Evolutionary conservation across 2,329 filamentous ascomycete species (phyloP).

Genomic region (Claviceps sorghi): DNA sequence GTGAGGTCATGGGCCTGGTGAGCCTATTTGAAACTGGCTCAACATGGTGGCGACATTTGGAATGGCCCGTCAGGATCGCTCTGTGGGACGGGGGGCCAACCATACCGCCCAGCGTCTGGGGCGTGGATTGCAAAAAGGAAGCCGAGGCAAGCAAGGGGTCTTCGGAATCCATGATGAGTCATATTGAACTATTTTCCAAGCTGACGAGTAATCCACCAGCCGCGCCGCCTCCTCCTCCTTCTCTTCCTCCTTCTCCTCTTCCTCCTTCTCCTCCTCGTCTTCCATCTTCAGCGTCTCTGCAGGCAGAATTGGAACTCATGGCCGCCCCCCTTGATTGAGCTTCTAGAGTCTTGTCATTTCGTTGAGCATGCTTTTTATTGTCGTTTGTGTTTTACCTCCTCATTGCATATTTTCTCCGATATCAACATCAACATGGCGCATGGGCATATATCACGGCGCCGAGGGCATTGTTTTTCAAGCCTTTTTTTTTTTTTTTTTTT

Average conservation of each 20-base stretch:
- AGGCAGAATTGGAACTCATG: slow-evolving; percentile 18
- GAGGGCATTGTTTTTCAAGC: not conserved
- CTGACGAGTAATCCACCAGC: slow-evolving; percentile 17
- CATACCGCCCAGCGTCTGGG: slow-evolving; percentile 44
- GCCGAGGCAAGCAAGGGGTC: slow-evolving; percentile 20
- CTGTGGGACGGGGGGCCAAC: slow-evolving; percentile 34
- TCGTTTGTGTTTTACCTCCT: too few relatives aligned
- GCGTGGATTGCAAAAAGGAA: slow-evolving; percentile 33
- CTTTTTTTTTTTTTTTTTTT: not conserved
- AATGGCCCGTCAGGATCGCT: slow-evolving; percentile 46
- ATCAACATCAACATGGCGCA: not conserved
- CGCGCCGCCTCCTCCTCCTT: too few relatives aligned
- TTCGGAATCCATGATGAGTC: slow-evolving; percentile 23
- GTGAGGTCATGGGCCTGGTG: slow-evolving; percentile 50
- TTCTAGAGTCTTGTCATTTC: not conserved
- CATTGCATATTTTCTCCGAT: not conserved
- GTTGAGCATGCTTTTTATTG: too few relatives aligned
- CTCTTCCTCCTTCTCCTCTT: too few relatives aligned
- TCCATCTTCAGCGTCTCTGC: slow-evolving; percentile 14
- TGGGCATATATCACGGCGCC: not conserved
- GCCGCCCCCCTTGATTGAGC: slow-evolving; percentile 20
- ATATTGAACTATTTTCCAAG: slow-evolving; percentile 26
- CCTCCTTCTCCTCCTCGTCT: too few relatives aligned
- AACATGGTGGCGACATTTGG: slow-evolving; percentile 45
- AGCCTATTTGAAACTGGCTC: slow-evolving; percentile 43